These are phyloP conservation scores for Eurotiales sp. DNA, from an alignment of 2,329 filamentous ascomycete species.

Conservation along the genomic window DNA sequence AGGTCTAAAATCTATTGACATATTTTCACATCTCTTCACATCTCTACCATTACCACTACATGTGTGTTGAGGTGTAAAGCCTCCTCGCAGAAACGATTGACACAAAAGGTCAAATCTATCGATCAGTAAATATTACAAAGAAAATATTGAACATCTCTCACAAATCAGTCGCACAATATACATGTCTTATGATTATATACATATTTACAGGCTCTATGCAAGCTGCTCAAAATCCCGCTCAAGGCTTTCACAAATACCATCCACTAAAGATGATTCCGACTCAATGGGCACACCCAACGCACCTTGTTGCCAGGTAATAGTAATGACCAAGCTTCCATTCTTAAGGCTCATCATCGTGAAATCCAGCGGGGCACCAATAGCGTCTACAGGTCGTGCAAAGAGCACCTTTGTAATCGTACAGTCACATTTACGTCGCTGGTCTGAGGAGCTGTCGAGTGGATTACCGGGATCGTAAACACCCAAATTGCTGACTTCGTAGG, in stretches of 20 bases:
- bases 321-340: neutral
- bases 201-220: too few species aligned
- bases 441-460: neutral
- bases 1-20: neutral
- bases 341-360: constrained; percentile 3
- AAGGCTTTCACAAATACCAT: neutral
- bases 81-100: too few species aligned
- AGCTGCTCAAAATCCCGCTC: neutral
- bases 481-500: neutral
- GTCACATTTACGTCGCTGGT: neutral
- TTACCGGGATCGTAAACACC: neutral
- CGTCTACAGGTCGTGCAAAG: constrained; percentile 1
- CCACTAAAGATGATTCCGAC: neutral
- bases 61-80: too few species aligned
- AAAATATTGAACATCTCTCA: too few species aligned
- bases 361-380: neutral
- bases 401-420: neutral
- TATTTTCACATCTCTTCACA: too few species aligned
- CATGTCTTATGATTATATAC: too few species aligned
- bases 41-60: too few species aligned
- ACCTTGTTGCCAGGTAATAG: constrained; percentile 1
- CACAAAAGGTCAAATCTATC: too few species aligned
- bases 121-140: too few species aligned
- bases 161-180: too few species aligned
- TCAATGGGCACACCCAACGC: neutral